These are phyloP conservation scores for Populus davidiana DNA, from an alignment of 345 rosid genomes.

Conservation along the genomic window DNA sequence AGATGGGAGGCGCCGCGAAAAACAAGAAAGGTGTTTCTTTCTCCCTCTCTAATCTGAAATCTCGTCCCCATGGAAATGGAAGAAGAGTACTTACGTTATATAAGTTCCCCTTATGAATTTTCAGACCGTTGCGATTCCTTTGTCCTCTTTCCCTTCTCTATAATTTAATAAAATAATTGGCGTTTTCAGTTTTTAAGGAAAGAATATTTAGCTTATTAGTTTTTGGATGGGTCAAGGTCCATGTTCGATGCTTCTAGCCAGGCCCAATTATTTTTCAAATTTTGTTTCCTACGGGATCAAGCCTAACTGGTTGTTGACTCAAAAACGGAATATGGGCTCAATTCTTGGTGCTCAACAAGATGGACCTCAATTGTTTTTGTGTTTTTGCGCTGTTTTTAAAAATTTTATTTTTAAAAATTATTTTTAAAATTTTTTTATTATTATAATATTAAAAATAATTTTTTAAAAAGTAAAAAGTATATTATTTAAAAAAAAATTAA, in stretches of 20 bases:
- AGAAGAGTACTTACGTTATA: not conserved
- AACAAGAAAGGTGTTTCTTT: slow-evolving; percentile 4
- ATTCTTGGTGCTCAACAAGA: not conserved
- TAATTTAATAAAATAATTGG: not conserved
- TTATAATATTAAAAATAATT: too few species aligned
- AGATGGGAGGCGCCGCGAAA: slow-evolving; percentile 33
- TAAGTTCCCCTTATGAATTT: not conserved
- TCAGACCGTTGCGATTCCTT: slow-evolving; percentile 8
- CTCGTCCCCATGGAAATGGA: not conserved
- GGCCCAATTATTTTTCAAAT: not conserved
- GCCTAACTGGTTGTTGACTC: not conserved
- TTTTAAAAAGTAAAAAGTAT: too few species aligned
- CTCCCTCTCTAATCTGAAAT: not conserved
- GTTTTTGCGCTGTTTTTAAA: too few species aligned
- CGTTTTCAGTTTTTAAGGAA: not conserved
- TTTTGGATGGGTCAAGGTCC: not conserved
- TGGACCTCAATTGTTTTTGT: too few species aligned
- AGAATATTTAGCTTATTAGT: too few species aligned
- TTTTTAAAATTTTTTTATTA: too few species aligned
- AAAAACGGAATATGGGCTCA: not conserved
- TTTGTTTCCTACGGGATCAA: not conserved
- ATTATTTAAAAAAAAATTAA: too few species aligned
- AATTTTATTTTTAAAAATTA: too few species aligned
- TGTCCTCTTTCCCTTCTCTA: not conserved
- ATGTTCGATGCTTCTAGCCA: not conserved